Evolutionary conservation across 208 protist species (phyloP).

Genomic region (Herpetomonas tarakana): DNA sequence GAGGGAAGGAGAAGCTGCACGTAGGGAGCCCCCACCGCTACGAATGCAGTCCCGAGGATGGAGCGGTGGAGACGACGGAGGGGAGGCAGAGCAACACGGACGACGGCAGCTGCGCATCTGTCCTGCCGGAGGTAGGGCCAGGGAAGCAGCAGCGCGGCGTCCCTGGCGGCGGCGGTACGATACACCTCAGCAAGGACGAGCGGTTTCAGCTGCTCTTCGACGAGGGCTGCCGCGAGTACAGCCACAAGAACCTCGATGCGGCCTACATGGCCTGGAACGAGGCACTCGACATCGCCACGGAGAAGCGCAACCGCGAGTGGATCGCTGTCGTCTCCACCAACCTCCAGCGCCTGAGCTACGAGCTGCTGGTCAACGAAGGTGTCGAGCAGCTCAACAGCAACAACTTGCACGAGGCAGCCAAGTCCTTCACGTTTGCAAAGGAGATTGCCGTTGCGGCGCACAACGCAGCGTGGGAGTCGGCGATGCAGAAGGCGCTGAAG

Average conservation of each 20-base stretch:
- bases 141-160: background rate
- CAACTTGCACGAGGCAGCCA: slow-evolving; percentile 70
- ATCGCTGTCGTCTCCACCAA: slow-evolving; percentile 87
- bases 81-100: background rate
- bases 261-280: slow-evolving; percentile 91
- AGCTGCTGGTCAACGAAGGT: slow-evolving; percentile 84
- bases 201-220: slow-evolving; percentile 85
- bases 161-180: background rate
- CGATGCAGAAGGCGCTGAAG: slow-evolving; percentile 69
- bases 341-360: slow-evolving; percentile 89
- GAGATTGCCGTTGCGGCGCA: slow-evolving; percentile 80
- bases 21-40: too few relatives aligned
- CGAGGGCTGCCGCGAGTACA: slow-evolving; percentile 76
- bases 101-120: background rate
- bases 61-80: background rate
- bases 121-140: background rate
- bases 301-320: slow-evolving; percentile 87
- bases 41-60: too few relatives aligned
- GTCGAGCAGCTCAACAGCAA: slow-evolving; percentile 50
- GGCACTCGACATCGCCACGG: slow-evolving; percentile 75
- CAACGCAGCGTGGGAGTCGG: slow-evolving; percentile 82
- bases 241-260: slow-evolving; percentile 64
- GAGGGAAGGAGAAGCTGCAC: background rate
- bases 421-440: slow-evolving; percentile 62
- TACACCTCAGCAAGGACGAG: slow-evolving; percentile 33